These are phyloP conservation scores for Spergularia bocconei DNA, from an alignment of 148 eudicot genomes.

Conservation along the genomic window DNA sequence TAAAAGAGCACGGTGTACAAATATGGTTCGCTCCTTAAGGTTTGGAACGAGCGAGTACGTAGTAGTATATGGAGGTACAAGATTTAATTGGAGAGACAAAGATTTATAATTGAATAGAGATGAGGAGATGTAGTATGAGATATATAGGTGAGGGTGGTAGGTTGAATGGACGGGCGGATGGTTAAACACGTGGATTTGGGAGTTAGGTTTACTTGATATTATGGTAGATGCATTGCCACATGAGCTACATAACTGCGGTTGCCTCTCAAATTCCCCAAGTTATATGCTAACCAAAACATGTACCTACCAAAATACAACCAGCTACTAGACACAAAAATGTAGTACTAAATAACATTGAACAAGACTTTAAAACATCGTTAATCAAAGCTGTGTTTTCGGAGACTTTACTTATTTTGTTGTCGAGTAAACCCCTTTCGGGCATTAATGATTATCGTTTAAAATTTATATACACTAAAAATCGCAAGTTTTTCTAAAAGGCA, in stretches of 20 bases:
- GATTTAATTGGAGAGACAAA: background rate
- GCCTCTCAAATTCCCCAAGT: background rate
- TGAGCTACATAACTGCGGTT: background rate
- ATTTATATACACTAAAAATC: no score
- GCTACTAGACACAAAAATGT: background rate
- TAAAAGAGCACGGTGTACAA: background rate
- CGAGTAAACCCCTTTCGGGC: no score
- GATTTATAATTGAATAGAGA: background rate
- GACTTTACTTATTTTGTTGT: no score
- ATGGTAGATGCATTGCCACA: conserved; percentile 20
- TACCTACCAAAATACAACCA: conserved; percentile 7
- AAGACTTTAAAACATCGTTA: no score
- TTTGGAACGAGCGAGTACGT: background rate
- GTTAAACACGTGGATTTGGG: conserved; percentile 12
- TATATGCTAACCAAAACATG: background rate
- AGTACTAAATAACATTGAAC: no score
- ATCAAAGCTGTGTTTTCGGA: no score
- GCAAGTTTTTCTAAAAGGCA: no score
- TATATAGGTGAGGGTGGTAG: conserved; percentile 21
- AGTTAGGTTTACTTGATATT: background rate
- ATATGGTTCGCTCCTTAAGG: background rate
- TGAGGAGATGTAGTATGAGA: background rate
- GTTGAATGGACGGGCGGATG: conserved; percentile 27
- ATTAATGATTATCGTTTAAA: no score
- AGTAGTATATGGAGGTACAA: background rate